Evolutionary conservation across 306 rosid genomes (phyloP), one percentile per base, ranked within the genome.

Genomic region (Lathyrus sativus): DNA sequence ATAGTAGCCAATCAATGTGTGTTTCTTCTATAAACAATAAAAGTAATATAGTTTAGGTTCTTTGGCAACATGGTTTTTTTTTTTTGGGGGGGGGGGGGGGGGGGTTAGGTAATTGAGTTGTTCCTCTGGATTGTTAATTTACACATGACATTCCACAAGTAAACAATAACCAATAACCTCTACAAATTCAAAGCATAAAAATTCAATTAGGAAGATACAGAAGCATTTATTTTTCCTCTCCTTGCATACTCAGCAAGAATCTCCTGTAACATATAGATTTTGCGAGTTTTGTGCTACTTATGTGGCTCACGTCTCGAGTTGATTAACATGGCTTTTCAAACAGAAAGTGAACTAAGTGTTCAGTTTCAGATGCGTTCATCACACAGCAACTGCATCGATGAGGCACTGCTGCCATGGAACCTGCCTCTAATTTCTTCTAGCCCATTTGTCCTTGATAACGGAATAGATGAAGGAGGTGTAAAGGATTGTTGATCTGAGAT

Each of bases 361-460:
- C 46, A 26, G 11, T 54, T 76, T 71, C 77, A 84, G 38, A 70
- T 72, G 14, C 74, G 84, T 76, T 84, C 88, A 22, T 81, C 77
- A 75, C 90, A 83, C 62, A 84, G 84, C 65, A 82, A 70, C 67
- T 84, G 89, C 80, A 78, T 64, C 24, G 90, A 84, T 50, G 81
- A 58, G 53, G 83, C 65, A 56, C 63, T 74, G 5, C 62, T 74
- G 31, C 72, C 46, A 45, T 44, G 77, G 74, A 80, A 76, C 64
- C 83, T 80, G 28, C 80, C 86, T 43, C 70, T 73, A 15, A 74
- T 60, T 38, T 78, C 86, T 70, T 84, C 84, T 8, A 80, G 72
- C 24, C 68, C 78, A 19, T 39, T 70, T 42, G 82, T 58, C 41
- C 79, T 65, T 18, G 80, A 74, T 12, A 73, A 65, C 8, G 74